Evolutionary conservation across 768 basidiomycete species (phyloP).

Genomic region (Termitomyces bulborhizus): DNA sequence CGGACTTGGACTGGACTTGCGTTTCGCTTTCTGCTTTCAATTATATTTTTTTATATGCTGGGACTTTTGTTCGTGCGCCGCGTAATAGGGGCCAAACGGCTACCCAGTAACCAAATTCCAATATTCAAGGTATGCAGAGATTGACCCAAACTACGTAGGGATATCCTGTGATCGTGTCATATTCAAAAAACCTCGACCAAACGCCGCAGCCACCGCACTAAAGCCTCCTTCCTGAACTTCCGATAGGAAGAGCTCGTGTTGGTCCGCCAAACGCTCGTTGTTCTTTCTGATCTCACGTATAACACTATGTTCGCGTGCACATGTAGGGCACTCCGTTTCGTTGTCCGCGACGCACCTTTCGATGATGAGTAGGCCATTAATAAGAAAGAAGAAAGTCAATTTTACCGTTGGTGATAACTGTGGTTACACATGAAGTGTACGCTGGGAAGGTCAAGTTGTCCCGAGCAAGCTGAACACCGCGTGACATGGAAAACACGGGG

Average conservation of each 20-base stretch:
- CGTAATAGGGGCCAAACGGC: neutral
- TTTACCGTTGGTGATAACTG: slow-evolving; percentile 89
- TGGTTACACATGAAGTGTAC: slow-evolving; percentile 99
- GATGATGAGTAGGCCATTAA: neutral
- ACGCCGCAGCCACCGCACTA: slow-evolving; percentile 62
- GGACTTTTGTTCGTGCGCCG: neutral
- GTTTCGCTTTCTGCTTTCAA: neutral
- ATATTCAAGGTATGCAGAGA: neutral
- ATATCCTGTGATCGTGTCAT: slow-evolving; percentile 30
- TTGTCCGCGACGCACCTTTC: slow-evolving; percentile 82
- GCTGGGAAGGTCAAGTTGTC: slow-evolving; percentile 86
- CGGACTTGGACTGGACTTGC: neutral
- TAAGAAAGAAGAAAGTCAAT: slow-evolving; percentile 4
- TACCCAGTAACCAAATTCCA: neutral
- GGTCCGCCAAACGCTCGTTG: slow-evolving; percentile 78
- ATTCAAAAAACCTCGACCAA: slow-evolving; percentile 60
- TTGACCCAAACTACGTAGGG: neutral
- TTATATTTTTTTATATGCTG: neutral
- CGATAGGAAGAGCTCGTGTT: slow-evolving; percentile 73
- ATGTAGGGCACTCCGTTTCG: slow-evolving; percentile 86
- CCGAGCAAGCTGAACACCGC: slow-evolving; percentile 83
- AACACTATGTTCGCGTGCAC: slow-evolving; percentile 80
- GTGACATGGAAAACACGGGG: slow-evolving; percentile 94
- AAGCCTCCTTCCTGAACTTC: slow-evolving; percentile 75
- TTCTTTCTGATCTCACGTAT: slow-evolving; percentile 86